Evolutionary conservation across 495 filamentous ascomycete species (phyloP), one percentile per base, ranked within the genome.

Genomic region (Penicillium odoratum): DNA sequence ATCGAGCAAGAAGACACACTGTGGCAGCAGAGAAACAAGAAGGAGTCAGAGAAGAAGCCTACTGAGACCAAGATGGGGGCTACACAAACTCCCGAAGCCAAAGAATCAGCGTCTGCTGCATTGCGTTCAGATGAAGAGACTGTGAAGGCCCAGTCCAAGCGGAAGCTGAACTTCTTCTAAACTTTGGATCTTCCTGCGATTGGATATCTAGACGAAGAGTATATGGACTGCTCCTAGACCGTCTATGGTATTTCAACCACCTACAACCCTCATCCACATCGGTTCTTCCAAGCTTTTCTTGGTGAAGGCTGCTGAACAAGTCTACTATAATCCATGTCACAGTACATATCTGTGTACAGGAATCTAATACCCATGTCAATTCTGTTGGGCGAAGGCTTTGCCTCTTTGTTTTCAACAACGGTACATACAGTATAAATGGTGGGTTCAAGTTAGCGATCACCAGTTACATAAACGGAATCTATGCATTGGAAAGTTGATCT

Each of bases 1-100:
- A 85, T 98, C 56, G 91, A 92, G 67, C 78, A 83, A 30, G 91
- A 92, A 64, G 88, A 95, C 63, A 76, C 78, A 7, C 64, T 83
- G 13, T 89, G 87, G 78, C 78, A 83, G 54, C 66, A 66, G 43
- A 73, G 68, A 29, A 60, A 57, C 6, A n/a, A 21, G 5, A 53
- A 57, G 29, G 53, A 56, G 18, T 30, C 62, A 15, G 33, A 63
- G 45, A 51, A 64, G 31, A 34, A 59, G n/a, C 29, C 49, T 34
- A 25, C 36, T 21, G 43, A 56, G 55, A 26, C 29, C 11, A 48
- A 65, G 38, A 53, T 64, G 8, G 45, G 57, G 53, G 5, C 55
- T n/a, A 29, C 55, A 40, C 47, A 45, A 48, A 58, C 55, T 38
- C 3, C 26, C 13, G 51, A 55, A 43, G 56, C 43, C 7, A 66